A percentile compares a stretch with the other conserved stretches of the same genome.
phyloP scores from a whole-genome alignment of 202 grass and related monocot species.

The Miscanthus sacchariflorus region DNA sequence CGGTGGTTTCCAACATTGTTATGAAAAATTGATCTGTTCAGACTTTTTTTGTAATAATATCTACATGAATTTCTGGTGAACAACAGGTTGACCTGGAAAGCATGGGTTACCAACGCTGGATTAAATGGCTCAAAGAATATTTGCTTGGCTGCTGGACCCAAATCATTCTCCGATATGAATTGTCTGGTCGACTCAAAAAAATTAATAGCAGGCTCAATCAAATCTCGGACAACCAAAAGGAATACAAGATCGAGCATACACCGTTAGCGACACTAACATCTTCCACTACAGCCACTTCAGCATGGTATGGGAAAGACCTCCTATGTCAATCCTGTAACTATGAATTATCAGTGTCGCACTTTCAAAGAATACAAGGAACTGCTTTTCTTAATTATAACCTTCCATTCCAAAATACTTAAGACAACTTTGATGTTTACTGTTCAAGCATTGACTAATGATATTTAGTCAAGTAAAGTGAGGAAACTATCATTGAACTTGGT shows the following conservation, averaged over 20 bases:
- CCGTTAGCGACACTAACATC: neutral
- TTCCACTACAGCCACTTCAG: constrained; percentile 4
- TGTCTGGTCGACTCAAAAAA: neutral
- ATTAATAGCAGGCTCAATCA: constrained; percentile 21
- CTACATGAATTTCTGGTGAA: constrained; percentile 5
- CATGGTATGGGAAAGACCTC: constrained; percentile 20
- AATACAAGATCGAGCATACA: neutral
- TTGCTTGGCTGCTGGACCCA: constrained; percentile 14
- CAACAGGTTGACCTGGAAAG: constrained; percentile 24
- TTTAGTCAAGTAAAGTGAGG: neutral
- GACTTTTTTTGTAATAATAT: neutral
- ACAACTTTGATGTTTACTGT: neutral
- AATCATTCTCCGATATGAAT: neutral
- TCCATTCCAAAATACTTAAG: neutral
- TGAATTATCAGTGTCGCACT: neutral
- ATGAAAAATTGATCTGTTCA: neutral
- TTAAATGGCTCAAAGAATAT: neutral
- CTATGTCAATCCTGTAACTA: neutral
- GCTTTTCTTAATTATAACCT: neutral
- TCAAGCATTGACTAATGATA: neutral
- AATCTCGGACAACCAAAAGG: constrained; percentile 16
- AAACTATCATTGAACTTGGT: neutral
- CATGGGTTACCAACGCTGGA: constrained; percentile 14
- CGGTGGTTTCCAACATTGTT: neutral
- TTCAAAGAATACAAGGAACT: neutral